Base-by-base conservation (phyloP, 2,329 filamentous ascomycete genomes). In the Aspergillus udagawae region DNA sequence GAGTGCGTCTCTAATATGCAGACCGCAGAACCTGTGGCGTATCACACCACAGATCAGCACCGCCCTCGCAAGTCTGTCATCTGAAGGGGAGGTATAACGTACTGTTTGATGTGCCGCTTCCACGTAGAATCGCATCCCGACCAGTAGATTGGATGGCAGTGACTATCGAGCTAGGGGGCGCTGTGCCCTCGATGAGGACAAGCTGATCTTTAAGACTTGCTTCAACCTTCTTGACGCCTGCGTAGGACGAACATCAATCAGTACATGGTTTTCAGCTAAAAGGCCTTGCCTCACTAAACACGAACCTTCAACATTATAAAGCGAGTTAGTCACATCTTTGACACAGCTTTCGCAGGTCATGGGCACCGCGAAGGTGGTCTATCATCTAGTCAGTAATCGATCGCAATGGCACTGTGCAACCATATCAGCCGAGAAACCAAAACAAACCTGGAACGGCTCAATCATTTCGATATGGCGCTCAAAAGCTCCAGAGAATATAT, bases 311-410 rank as follows among this genome's bases (percentile, higher is more conserved):
- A 97, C 78, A 69, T 88, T 86, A 74, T 88, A 84, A 52, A 97
- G 79, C 50, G 91, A 87, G 62, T 84, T 83, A 68, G 91, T 91
- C 72, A 99, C 87, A 68, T 91, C 87, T 75, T 92, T 88, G 74
- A 96, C 86, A 79, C 94, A 97, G 70, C 83, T 81, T 67, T 96
- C 88, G 79, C 94, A 97, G 77, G 87, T 91, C 81, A 97, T 87
- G 55, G 92, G 92, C 66, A 97, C 94, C 62, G 93, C 92, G 75
- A 97, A 97, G 63, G 93, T 88, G 60, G 93, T 96, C 89, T 97
- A 67, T 45, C 48, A n/a, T 45, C 14, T 2, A 20, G 50, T 69
- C 57, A 70, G 65, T 54, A 35, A 45, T 28, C 35, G 23, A 48
- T 59, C 41, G 32, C 32, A 38, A 25, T 14, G 23, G 10, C 44